Evolutionary conservation across 352 stramenopile genomes (phyloP).

Genomic region (Elongisporangium prolatum): DNA sequence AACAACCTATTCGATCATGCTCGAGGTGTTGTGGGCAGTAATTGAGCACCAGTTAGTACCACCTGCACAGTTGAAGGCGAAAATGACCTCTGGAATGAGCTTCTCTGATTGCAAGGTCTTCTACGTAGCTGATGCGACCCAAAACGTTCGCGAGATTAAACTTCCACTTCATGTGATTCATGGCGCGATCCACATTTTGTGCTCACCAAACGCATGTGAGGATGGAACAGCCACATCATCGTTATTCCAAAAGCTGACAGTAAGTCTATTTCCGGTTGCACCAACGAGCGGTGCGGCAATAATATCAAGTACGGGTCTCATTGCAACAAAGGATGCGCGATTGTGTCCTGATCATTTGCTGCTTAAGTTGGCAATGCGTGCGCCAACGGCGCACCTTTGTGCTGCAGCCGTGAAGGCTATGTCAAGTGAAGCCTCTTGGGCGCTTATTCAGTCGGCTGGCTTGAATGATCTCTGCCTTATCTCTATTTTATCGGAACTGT

Average conservation of each 20-base stretch:
- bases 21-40: conserved; percentile 67
- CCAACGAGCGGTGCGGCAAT: conserved; percentile 38
- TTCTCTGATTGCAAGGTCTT: conserved; percentile 81
- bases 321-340: conserved; percentile 69
- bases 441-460: conserved; percentile 44
- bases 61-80: conserved; percentile 44
- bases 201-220: conserved; percentile 38
- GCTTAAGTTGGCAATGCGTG: conserved; percentile 47
- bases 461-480: conserved; percentile 38
- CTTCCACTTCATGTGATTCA: conserved; percentile 65
- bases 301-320: conserved; percentile 58
- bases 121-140: conserved; percentile 60
- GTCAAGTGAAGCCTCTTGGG: conserved; percentile 49
- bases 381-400: conserved; percentile 40
- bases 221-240: conserved; percentile 5
- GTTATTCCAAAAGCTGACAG: conserved; percentile 34
- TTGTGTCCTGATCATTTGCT: conserved; percentile 67
- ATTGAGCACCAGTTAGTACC: conserved; percentile 61
- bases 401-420: conserved; percentile 49
- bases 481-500: conserved; percentile 20
- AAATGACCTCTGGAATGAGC: conserved; percentile 30
- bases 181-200: conserved; percentile 61
- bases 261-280: conserved; percentile 61
- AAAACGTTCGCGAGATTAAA: conserved; percentile 73
- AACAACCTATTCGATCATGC: conserved; percentile 51